These are phyloP conservation scores for Colletotrichum filicis DNA, from an alignment of 2,329 filamentous ascomycete species.

Conservation along the genomic window DNA sequence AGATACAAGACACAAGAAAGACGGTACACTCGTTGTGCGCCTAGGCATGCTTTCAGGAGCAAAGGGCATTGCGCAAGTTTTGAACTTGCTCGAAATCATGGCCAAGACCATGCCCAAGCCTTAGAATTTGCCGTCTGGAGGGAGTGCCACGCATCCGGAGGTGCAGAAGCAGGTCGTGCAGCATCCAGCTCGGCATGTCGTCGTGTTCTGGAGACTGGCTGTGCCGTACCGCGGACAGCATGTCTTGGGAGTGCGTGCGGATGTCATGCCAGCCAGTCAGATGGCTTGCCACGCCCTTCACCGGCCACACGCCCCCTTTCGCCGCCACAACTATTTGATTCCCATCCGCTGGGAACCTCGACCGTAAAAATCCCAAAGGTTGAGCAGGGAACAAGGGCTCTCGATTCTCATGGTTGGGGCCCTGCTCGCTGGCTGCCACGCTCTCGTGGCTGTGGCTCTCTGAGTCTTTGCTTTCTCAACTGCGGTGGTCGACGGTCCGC, in stretches of 20 bases:
- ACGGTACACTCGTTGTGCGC: background rate
- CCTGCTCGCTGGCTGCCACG: background rate
- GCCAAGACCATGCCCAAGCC: conserved; percentile 15
- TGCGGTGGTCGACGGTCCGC: background rate
- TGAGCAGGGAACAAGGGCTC: conserved; percentile 28
- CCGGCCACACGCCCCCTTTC: conserved; percentile 17
- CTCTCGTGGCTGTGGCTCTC: conserved; percentile 1
- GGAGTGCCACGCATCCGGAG: conserved; percentile 33
- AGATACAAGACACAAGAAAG: background rate
- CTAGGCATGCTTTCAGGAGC: background rate
- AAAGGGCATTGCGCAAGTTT: conserved; percentile 4
- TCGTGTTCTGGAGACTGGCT: conserved; percentile 20
- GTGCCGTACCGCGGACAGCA: conserved; percentile 17
- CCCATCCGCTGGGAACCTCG: conserved; percentile 25
- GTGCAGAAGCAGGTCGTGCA: conserved; percentile 31
- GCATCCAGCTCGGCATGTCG: conserved; percentile 31
- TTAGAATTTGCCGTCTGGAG: conserved; percentile 16
- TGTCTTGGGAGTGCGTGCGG: conserved; percentile 28
- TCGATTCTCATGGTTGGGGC: background rate
- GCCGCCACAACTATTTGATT: conserved; percentile 26
- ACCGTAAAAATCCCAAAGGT: conserved; percentile 25
- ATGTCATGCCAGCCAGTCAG: conserved; percentile 22
- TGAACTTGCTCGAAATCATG: conserved; percentile 2
- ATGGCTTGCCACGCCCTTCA: conserved; percentile 24
- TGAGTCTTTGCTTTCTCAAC: background rate